Evolutionary conservation across 257 asterid species (phyloP), one percentile per base, ranked within the genome.

Genomic region (Solanum virginianum): DNA sequence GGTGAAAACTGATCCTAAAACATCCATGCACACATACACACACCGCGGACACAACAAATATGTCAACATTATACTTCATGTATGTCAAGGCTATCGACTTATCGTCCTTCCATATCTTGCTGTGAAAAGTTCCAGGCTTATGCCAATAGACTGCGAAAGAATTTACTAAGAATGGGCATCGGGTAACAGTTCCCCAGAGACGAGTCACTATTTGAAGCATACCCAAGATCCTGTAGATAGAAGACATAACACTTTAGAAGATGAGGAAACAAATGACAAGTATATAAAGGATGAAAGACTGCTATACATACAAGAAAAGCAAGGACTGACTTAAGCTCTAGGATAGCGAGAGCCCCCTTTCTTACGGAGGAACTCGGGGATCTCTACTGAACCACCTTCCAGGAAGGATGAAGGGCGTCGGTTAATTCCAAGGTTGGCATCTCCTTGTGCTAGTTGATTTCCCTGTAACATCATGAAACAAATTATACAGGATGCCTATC

Each of bases 361-460:
- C 93, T 94, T 95, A 91, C 92, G 91, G 88, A 95, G 89, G 90
- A 95, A 95, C 85, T 95, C 99, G 0, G 99, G 99, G 81, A 95
- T 94, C 89, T 95, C 97, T 13, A 95, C 94, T 16, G 91, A 88
- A 80, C 92, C 91, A 49, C 97, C 94, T 89, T 95, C 99, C 20
- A 90, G 72, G 87, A 92, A 92, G 83, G 97, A 91, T 49, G 99
- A 88, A 2, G 96, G 88, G 15, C 94, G 93, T 41, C 98, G 90
- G 84, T 89, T 93, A 51, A 88, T 85, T 83, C 96, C 96, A 41
- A 85, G 45, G 88, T 82, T 90, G 17, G 92, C 85, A 69, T 95
- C 99, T 82, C 91, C 94, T 82, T 91, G 97, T 15, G 88, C 85
- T 71, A 86, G 41, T 86, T 94, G 99, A 84, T 86, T 93, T 85